Conservation (phyloP, 805 yeast genomes). For the Grigorovia yakushimaensis region DNA sequence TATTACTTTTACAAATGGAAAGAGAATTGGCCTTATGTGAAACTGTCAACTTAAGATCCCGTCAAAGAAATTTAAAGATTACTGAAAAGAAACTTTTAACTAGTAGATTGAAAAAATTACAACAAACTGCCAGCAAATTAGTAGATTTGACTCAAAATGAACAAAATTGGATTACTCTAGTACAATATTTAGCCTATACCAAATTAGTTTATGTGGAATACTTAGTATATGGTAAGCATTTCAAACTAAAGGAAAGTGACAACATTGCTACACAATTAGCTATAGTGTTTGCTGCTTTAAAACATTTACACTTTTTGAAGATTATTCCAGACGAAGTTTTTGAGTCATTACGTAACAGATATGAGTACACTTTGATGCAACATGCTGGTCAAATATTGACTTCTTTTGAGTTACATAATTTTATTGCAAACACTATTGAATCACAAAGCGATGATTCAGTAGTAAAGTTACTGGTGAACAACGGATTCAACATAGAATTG, state of each 20-base stretch:
- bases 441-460: constrained; percentile 25
- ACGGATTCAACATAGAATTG: constrained; percentile 18
- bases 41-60: constrained; percentile 21
- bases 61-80: constrained; percentile 23
- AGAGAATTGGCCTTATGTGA: constrained; percentile 41
- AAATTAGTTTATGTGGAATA: constrained; percentile 44
- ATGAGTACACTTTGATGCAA: constrained; percentile 23
- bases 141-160: constrained; percentile 35
- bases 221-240: constrained; percentile 18
- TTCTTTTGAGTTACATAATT: constrained; percentile 17
- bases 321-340: constrained; percentile 11
- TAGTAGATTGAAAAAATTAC: constrained; percentile 61
- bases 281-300: constrained; percentile 19
- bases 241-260: constrained; percentile 15
- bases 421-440: constrained; percentile 10
- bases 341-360: constrained; percentile 18
- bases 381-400: constrained; percentile 18
- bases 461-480: constrained; percentile 30
- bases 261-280: constrained; percentile 18
- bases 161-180: constrained; percentile 25
- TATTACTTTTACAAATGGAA: constrained; percentile 63
- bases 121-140: constrained; percentile 36
- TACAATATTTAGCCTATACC: constrained; percentile 33
- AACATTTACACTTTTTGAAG: constrained; percentile 11
- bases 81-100: constrained; percentile 38